Conservation (phyloP, 169 alveolate genomes). For the Babesia bovis region DNA sequence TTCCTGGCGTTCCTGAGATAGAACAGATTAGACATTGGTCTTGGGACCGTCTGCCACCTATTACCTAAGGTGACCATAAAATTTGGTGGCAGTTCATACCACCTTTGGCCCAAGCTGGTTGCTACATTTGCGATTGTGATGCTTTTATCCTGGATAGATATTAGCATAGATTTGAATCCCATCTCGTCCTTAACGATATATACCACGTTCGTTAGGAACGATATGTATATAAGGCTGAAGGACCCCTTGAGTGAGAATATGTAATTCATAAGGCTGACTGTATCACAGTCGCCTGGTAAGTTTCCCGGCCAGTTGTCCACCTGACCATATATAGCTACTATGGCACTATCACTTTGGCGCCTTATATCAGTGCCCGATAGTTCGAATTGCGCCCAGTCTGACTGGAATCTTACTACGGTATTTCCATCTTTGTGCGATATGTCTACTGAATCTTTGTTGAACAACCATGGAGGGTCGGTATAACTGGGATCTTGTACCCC, state of each 20-base stretch:
- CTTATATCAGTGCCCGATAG: slow-evolving; percentile 15
- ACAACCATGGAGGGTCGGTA: no score
- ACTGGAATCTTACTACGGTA: slow-evolving; percentile 3
- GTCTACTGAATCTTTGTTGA: slow-evolving; percentile 1
- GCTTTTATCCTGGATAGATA: neutral
- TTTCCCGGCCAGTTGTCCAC: neutral
- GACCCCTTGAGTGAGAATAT: slow-evolving; percentile 21
- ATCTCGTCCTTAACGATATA: slow-evolving; percentile 40
- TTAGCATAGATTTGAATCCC: slow-evolving; percentile 49
- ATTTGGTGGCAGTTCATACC: slow-evolving; percentile 59
- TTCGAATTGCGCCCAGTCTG: slow-evolving; percentile 11
- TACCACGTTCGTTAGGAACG: slow-evolving; percentile 13
- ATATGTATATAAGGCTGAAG: slow-evolving; percentile 29
- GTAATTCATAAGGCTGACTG: neutral
- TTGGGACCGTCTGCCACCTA: neutral
- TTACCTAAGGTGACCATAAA: neutral
- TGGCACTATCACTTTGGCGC: neutral
- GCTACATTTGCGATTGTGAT: slow-evolving; percentile 19
- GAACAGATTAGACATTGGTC: neutral
- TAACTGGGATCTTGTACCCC: neutral
- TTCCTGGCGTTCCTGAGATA: neutral
- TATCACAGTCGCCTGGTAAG: neutral
- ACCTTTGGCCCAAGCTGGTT: neutral
- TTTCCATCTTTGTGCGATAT: neutral
- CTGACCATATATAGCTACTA: slow-evolving; percentile 44